Percentiles rank a stretch among this genome's conserved stretches.
phyloP scores from a whole-genome alignment of 768 basidiomycete genomes.

The Agrocybe praecox region DNA sequence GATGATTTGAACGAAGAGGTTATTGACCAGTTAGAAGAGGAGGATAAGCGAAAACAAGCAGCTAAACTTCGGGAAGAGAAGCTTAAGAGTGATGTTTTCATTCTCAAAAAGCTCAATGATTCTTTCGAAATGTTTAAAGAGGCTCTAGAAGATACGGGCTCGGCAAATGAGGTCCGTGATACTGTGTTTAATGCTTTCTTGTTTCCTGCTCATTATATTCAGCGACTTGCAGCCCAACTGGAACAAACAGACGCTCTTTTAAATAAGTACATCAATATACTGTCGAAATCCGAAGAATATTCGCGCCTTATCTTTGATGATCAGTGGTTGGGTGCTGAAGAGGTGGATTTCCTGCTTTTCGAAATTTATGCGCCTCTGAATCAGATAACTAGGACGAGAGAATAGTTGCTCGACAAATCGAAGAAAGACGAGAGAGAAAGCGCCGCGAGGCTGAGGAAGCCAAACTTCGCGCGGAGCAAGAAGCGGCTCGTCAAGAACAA shows the following conservation, averaged over 20 bases:
- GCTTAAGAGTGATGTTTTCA: constrained; percentile 71
- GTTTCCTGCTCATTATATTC: constrained; percentile 1
- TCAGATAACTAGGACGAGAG: constrained; percentile 58
- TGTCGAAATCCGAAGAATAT: constrained; percentile 70
- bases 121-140: constrained; percentile 71
- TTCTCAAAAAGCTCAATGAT: constrained; percentile 72
- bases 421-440: constrained; percentile 29
- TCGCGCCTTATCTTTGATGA: constrained; percentile 76
- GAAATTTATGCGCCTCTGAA: not conserved
- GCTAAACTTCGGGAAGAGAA: constrained; percentile 60
- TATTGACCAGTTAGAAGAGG: constrained; percentile 9
- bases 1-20: not conserved
- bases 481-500: constrained; percentile 49
- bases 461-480: constrained; percentile 46
- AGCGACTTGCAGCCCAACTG: constrained; percentile 71
- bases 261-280: constrained; percentile 72
- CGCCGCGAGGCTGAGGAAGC: constrained; percentile 49
- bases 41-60: constrained; percentile 14
- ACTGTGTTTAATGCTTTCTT: not conserved
- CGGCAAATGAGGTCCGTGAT: constrained; percentile 67
- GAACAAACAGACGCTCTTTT: constrained; percentile 73
- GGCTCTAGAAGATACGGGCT: constrained; percentile 61
- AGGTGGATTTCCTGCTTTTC: constrained; percentile 44
- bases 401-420: constrained; percentile 46
- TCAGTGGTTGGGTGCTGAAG: constrained; percentile 74